phyloP scores from a whole-genome alignment of 768 basidiomycete species.

The Boletus vermiculosoides region DNA sequence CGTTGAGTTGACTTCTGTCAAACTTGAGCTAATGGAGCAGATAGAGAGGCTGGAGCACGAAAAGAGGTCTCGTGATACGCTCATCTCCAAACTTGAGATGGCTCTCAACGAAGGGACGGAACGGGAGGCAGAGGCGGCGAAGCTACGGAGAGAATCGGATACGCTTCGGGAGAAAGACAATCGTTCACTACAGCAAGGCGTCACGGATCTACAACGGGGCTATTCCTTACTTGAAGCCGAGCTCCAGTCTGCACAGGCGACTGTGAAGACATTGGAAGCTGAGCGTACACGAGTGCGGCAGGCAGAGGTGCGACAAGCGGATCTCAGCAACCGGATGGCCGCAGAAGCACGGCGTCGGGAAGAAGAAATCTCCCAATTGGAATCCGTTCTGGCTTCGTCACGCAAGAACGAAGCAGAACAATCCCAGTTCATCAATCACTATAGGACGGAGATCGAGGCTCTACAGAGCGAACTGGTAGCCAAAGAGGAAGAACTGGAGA shows the following conservation, averaged over 20 bases:
- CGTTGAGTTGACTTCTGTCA: constrained; percentile 72
- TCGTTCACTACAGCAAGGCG: constrained; percentile 45
- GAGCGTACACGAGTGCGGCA: constrained; percentile 63
- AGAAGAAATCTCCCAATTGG: constrained; percentile 53
- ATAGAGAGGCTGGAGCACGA: constrained; percentile 54
- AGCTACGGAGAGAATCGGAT: constrained; percentile 45
- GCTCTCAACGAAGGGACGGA: constrained; percentile 54
- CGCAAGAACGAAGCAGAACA: constrained; percentile 56
- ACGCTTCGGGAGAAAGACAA: constrained; percentile 53
- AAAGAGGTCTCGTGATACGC: constrained; percentile 52
- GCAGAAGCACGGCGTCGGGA: constrained; percentile 44
- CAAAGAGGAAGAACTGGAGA: constrained; percentile 68
- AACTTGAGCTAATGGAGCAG: constrained; percentile 66
- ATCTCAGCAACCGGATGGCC: constrained; percentile 57
- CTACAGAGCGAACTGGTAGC: constrained; percentile 58
- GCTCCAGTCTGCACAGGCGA: constrained; percentile 52
- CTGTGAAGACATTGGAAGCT: constrained; percentile 57
- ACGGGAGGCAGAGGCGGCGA: constrained; percentile 46
- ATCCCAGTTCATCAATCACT: constrained; percentile 57
- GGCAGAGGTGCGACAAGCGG: constrained; percentile 50
- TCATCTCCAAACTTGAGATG: constrained; percentile 61
- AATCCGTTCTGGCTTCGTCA: constrained; percentile 51
- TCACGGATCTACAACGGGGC: constrained; percentile 59
- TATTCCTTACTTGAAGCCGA: constrained; percentile 63
- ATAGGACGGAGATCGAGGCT: constrained; percentile 69